Percentiles rank a stretch among this genome's conserved stretches.
These are phyloP conservation scores for Dactylellina cionopaga DNA, from an alignment of 2,329 filamentous ascomycete species.

Conservation along the genomic window DNA sequence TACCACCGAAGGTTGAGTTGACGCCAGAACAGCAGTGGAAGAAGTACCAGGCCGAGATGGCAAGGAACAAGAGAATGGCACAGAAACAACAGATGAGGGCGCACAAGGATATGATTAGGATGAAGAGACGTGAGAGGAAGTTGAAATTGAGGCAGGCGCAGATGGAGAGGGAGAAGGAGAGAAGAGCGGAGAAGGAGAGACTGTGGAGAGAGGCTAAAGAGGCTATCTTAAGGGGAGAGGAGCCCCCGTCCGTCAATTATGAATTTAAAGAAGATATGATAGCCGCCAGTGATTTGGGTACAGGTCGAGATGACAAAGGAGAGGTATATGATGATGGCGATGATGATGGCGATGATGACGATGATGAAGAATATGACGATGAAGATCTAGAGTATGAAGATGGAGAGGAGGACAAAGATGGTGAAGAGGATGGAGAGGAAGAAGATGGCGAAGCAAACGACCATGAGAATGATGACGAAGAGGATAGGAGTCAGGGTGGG, in stretches of 20 bases:
- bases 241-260: background rate
- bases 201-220: conserved; percentile 26
- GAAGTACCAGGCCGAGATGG: conserved; percentile 45
- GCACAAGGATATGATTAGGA: conserved; percentile 21
- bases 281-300: background rate
- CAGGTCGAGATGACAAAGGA: background rate
- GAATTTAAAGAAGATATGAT: background rate
- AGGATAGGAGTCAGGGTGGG: background rate
- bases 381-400: conserved; percentile 63
- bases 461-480: conserved; percentile 2
- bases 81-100: conserved; percentile 36
- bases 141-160: conserved; percentile 26
- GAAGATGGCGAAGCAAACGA: conserved; percentile 5
- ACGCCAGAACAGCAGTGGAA: conserved; percentile 50
- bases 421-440: conserved; percentile 29
- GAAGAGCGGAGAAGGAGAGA: conserved; percentile 26
- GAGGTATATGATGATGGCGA: background rate
- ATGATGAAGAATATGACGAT: conserved; percentile 46
- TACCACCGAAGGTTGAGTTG: conserved; percentile 28
- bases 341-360: conserved; percentile 38
- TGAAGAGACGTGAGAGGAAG: conserved; percentile 38
- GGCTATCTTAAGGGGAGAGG: conserved; percentile 2
- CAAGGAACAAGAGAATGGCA: conserved; percentile 33
- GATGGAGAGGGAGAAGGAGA: conserved; percentile 28
- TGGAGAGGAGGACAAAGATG: conserved; percentile 70